A percentile compares a stretch with the other conserved stretches of the same genome.
Conservation (phyloP, 1,139 yeast species). For the Schwanniomyces etchellsii region DNA sequence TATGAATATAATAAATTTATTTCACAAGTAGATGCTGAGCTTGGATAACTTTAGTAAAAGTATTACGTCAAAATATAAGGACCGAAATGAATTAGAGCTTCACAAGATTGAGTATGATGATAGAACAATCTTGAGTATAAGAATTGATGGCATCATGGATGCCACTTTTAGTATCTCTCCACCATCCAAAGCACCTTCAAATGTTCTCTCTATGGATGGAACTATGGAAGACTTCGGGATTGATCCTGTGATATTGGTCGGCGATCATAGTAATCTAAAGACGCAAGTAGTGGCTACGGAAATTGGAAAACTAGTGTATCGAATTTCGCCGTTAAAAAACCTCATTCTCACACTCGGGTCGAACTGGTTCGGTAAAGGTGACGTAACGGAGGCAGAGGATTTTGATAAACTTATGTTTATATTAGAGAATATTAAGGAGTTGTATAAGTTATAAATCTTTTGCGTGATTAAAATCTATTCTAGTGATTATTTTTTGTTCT, state of each 20-base stretch:
- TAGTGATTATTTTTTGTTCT: constrained; percentile 18
- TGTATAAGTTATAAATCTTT: constrained; percentile 6
- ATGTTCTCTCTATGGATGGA: constrained; percentile 6
- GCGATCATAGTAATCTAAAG: constrained; percentile 36
- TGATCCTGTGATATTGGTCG: constrained; percentile 37
- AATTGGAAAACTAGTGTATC: constrained; percentile 31
- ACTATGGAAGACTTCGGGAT: constrained; percentile 20
- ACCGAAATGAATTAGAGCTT: constrained; percentile 21
- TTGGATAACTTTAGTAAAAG: constrained; percentile 6
- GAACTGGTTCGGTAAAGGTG: constrained; percentile 40
- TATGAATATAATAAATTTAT: too few species aligned
- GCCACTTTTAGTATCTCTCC: constrained; percentile 38
- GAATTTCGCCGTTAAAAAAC: constrained; percentile 23
- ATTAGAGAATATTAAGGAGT: constrained; percentile 25
- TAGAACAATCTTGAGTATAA: constrained; percentile 29
- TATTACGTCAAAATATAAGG: constrained; percentile 9
- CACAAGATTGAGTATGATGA: constrained; percentile 33
- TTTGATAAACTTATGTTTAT: constrained; percentile 39
- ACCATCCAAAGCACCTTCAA: constrained; percentile 27
- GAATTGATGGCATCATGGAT: constrained; percentile 35
- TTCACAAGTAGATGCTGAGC: too few species aligned
- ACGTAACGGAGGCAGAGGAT: constrained; percentile 26
- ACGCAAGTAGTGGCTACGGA: constrained; percentile 39
- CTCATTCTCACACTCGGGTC: constrained; percentile 36
- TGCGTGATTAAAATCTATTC: not conserved